Evolutionary conservation across 768 basidiomycete species (phyloP).

Genomic region (Suillus luteus): DNA sequence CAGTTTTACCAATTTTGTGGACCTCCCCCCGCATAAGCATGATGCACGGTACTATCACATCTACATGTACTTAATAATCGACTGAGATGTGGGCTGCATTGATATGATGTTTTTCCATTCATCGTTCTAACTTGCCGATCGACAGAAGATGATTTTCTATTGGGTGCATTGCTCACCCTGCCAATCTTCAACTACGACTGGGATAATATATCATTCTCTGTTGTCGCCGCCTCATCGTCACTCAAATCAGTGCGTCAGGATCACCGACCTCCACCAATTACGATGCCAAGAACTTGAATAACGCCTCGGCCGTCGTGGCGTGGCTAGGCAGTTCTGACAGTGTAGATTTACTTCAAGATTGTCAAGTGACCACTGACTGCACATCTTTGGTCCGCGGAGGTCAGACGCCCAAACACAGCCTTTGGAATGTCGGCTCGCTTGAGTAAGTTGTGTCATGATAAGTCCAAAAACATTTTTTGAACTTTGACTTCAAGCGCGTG

Average conservation of each 20-base stretch:
- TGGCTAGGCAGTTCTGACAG: too few relatives aligned
- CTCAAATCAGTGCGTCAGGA: neutral
- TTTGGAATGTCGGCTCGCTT: neutral
- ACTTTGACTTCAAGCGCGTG: neutral
- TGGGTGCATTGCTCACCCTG: neutral
- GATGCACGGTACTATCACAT: too few relatives aligned
- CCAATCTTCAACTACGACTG: neutral
- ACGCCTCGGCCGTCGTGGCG: too few relatives aligned
- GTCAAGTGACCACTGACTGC: too few relatives aligned
- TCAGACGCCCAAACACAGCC: neutral
- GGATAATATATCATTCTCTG: neutral
- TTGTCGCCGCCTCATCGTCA: neutral
- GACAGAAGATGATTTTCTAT: neutral
- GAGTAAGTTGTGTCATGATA: neutral
- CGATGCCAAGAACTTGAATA: neutral
- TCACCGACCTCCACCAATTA: neutral
- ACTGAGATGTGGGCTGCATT: neutral
- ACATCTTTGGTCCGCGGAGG: neutral
- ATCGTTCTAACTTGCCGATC: neutral
- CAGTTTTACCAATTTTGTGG: too few relatives aligned
- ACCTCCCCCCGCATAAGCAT: too few relatives aligned
- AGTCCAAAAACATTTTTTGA: neutral
- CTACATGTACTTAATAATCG: neutral
- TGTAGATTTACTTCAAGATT: neutral
- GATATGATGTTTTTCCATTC: neutral